Conservation (phyloP, 495 filamentous ascomycete genomes). For the Neohortaea acidophila region DNA sequence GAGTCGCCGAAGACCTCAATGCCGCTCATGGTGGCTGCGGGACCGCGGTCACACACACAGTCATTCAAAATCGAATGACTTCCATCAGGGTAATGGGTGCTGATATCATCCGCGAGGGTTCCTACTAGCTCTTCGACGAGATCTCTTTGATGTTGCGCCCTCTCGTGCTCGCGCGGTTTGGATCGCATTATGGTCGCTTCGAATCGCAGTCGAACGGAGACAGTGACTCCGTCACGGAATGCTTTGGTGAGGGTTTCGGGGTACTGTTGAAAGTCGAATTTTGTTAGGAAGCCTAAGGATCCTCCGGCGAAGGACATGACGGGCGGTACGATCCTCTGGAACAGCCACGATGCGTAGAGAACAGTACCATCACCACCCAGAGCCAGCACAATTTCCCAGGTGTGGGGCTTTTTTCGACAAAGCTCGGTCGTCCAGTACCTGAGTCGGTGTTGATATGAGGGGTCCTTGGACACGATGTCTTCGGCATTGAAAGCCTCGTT, state of each 20-base stretch:
- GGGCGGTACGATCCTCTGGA: slow-evolving; percentile 90
- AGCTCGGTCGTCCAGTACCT: slow-evolving; percentile 73
- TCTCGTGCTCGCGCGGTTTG: slow-evolving; percentile 25
- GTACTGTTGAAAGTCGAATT: slow-evolving; percentile 76
- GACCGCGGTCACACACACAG: slow-evolving; percentile 25
- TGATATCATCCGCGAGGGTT: slow-evolving; percentile 61
- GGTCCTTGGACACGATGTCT: slow-evolving; percentile 42
- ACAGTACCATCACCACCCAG: slow-evolving; percentile 96
- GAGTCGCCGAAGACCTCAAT: slow-evolving; percentile 91
- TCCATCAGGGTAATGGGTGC: slow-evolving; percentile 65
- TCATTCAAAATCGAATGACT: slow-evolving; percentile 88
- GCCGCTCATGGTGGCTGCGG: slow-evolving; percentile 55
- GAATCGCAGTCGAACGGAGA: slow-evolving; percentile 77
- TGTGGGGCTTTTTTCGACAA: slow-evolving; percentile 60
- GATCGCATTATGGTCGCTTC: slow-evolving; percentile 91
- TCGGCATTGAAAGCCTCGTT: slow-evolving; percentile 56
- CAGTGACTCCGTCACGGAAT: slow-evolving; percentile 70
- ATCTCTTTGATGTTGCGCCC: slow-evolving; percentile 31
- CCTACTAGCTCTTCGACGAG: slow-evolving; percentile 83
- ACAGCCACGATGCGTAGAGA: slow-evolving; percentile 88
- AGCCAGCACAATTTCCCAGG: slow-evolving; percentile 85
- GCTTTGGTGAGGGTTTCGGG: slow-evolving; percentile 52
- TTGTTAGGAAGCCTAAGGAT: slow-evolving; percentile 87
- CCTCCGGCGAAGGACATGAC: slow-evolving; percentile 79
- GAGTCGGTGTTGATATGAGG: slow-evolving; percentile 42